Evolutionary conservation across 176 grass and related monocot species (phyloP), one percentile per base, ranked within the genome.

Genomic region (Raddia guianensis): DNA sequence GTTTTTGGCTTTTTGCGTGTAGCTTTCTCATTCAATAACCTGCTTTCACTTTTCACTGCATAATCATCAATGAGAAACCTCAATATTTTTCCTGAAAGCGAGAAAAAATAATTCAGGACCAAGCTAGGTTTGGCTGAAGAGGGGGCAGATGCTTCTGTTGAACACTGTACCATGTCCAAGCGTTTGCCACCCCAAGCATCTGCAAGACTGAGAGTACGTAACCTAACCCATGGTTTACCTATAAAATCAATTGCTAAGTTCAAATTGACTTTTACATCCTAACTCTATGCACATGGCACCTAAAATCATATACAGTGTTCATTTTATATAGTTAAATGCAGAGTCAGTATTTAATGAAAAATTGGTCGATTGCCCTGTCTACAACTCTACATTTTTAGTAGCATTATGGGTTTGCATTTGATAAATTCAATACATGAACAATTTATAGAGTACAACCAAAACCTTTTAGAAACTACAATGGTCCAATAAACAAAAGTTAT

Each of bases 191-290:
- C 27, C 27, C 27, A 27, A 27, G 27, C 27, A 27, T 55, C 14
- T 72, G 14, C 46, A 75, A 37, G 49, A 12, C 16, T 15, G 15
- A 66, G 37, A 37, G 20, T 48, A 53, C 54, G 47, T 34, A 65
- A 19, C 37, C 7, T 35, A 55, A 48, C 2, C 14, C 57, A 79
- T 79, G 50, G 54, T 56, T 75, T 32, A 85, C 65, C 37, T 65
- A 63, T 6, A 85, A 61, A 20, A 64, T 13, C 1, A 13, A 7
- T 48, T 56, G 15, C 14, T 47, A 73, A 10, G 10, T 54, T 54
- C 63, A 8, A 1, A 34, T 45, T n/a, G 65, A 72, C 44, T 37
- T 14, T 59, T 65, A 47, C 40, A 19, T 66, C 11, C 61, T 57
- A 20, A n/a, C 37, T 76, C 19, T 47, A 46, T n/a, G 16, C 40